phyloP scores from a whole-genome alignment of 257 asterid species.

The Solanum phureja region DNA sequence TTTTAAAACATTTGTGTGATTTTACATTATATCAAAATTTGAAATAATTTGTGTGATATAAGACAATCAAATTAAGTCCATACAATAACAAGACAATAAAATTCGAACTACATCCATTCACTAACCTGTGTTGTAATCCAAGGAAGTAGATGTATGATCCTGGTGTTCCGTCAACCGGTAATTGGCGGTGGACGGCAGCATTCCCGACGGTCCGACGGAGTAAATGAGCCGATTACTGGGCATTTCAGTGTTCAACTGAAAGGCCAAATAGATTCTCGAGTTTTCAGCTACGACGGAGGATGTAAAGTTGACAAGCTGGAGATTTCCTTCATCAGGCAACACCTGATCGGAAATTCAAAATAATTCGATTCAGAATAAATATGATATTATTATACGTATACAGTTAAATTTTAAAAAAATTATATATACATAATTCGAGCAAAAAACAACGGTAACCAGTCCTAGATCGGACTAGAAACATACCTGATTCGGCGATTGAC shows the following conservation, averaged over 20 bases:
- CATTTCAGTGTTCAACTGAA: constrained; percentile 29
- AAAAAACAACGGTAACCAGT: not conserved
- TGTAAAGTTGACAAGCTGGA: constrained; percentile 36
- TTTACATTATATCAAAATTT: not conserved
- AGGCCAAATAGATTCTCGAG: constrained; percentile 39
- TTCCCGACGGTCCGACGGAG: constrained; percentile 44
- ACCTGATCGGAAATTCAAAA: constrained; percentile 23
- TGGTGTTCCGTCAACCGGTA: constrained; percentile 37
- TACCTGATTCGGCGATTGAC: constrained; percentile 27
- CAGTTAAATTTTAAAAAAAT: not conserved
- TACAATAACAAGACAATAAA: not conserved
- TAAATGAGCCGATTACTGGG: constrained; percentile 50
- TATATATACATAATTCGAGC: not conserved
- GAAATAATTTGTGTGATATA: not conserved
- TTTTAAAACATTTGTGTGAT: not conserved
- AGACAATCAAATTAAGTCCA: not conserved
- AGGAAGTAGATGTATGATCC: constrained; percentile 22
- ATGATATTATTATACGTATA: not conserved
- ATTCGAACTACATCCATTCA: not conserved
- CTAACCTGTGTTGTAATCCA: constrained; percentile 68
- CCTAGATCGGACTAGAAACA: not conserved
- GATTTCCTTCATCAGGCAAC: constrained; percentile 18
- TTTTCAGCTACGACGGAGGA: constrained; percentile 21
- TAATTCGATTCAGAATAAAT: not conserved
- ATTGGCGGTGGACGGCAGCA: constrained; percentile 19